Evolutionary conservation across 306 rosid genomes (phyloP), one percentile per base, ranked within the genome.

Genomic region (Argentina anserina): DNA sequence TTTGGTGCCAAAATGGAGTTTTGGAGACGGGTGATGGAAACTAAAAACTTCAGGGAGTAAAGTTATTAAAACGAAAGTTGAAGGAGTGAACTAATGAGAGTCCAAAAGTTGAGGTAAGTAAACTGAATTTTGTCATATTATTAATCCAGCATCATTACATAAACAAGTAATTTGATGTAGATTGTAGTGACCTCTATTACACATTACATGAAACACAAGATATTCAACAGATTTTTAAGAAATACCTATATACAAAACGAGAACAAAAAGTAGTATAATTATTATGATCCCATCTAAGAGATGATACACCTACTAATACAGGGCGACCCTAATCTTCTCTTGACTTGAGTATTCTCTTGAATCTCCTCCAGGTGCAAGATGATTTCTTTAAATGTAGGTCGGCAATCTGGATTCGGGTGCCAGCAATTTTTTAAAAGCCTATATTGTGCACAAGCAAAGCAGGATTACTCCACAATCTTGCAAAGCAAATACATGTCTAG

Each of bases 371-470:
- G 47, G 58, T 56, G 5, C 36, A 5, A 9, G 66, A 78, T 78
- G 61, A 78, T 78, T 20, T 66, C 64, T 23, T 58, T 46, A 14
- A 78, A 72, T 6, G 82, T 34, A 1, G 78, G 82, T 14, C 81
- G 68, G 20, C 25, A 78, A 42, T 78, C 64, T 21, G 77, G 81
- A 65, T 45, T 72, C 58, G 61, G 75, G 70, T 78, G 78, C 82
- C 82, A 78, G 69, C 82, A 78, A 18, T 36, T 34, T 20, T 39
- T 41, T 13, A 78, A 55, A 67, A 78, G 74, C 73, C 82, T 78
- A 34, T 1, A 15, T 34, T 40, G 53, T 18, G n/a, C 50, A 70
- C 41, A 15, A n/a, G 29, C 67, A 53, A 20, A 53, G 3, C 14
- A 12, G 14, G 5, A 14, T 42, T 31, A 64, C 55, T 21, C 9